Evolutionary conservation across 345 rosid genomes (phyloP), one percentile per base, ranked within the genome.

Genomic region (Moricandia moricandioides): DNA sequence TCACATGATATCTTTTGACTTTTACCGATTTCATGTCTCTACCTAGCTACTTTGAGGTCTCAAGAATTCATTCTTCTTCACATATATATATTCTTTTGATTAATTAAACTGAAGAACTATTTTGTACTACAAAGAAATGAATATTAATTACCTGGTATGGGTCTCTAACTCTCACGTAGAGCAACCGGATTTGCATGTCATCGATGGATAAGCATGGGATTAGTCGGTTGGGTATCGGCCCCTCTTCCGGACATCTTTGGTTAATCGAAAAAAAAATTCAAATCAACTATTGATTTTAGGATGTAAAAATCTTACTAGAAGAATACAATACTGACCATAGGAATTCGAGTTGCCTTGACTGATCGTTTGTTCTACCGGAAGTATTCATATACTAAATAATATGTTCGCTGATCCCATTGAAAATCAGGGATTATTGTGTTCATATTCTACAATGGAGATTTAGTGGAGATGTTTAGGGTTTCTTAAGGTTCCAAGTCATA

Each of bases 1-100:
- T 78, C 65, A 78, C 77, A 71, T 78, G 77, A 71, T 47, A 55
- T 63, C 37, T 62, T 51, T 59, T 66, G 64, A 60, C 67, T 26
- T 59, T 66, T 71, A 76, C 71, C 58, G 39, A 63, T 55, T 63
- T 63, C 49, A 3, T 70, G 70, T 77, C 76, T 65, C 55, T 63
- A 70, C 66, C 27, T 76, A 62, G 16, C 69, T 37, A 60, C 73
- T 61, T 61, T 61, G 62, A 16, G 56, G 49, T 69, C 70, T 69
- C 51, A 21, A 37, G 70, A 76, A 29, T 27, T 66, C 40, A 47
- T 29, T 66, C 58, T 65, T 43, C 35, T 47, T 47, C 55, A 67
- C 7, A 55, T 55, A 55, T 56, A 55, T 55, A 55, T 13, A 43
- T 17, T 0, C 61, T 47, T 56, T 40, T 14, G 10, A 39, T 43